phyloP scores from a whole-genome alignment of 768 basidiomycete species.

The Lyophyllum decastes region DNA sequence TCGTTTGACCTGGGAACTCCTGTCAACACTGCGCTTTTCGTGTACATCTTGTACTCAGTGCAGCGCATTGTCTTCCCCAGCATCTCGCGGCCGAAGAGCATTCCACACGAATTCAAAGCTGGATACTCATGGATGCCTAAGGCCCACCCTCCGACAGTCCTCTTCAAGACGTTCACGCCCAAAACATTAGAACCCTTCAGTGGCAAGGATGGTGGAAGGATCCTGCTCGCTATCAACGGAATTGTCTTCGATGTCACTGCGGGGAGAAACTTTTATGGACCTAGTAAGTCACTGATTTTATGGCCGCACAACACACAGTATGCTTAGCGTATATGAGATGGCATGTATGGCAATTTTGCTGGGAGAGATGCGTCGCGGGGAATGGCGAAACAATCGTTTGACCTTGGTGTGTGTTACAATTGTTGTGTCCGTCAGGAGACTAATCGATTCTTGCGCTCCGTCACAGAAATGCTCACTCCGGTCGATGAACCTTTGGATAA shows the following conservation, averaged over 20 bases:
- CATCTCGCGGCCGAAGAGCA: slow-evolving; percentile 43
- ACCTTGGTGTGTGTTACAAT: slow-evolving; percentile 59
- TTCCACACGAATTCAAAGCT: slow-evolving; percentile 73
- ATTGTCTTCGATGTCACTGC: slow-evolving; percentile 92
- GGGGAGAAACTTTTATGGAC: slow-evolving; percentile 92
- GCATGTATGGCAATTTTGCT: slow-evolving; percentile 97
- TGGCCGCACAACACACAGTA: neutral
- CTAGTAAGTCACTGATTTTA: slow-evolving; percentile 55
- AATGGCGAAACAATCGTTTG: slow-evolving; percentile 98
- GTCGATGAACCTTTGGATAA: slow-evolving; percentile 86
- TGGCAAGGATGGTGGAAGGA: slow-evolving; percentile 65
- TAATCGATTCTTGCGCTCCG: neutral
- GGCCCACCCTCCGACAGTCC: slow-evolving; percentile 72
- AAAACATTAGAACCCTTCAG: slow-evolving; percentile 69
- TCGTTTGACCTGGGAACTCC: slow-evolving; percentile 66
- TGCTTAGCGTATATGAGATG: slow-evolving; percentile 51
- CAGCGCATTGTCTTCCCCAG: slow-evolving; percentile 76
- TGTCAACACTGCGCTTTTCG: slow-evolving; percentile 73
- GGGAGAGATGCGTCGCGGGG: slow-evolving; percentile 94
- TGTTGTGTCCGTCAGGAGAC: neutral
- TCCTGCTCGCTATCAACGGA: slow-evolving; percentile 82
- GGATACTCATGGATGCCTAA: slow-evolving; percentile 94
- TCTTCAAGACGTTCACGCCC: slow-evolving; percentile 81
- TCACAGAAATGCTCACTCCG: slow-evolving; percentile 85
- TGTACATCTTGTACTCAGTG: slow-evolving; percentile 79